These are phyloP conservation scores for Articulospora tetracladia DNA, from an alignment of 495 filamentous ascomycete species.

Conservation along the genomic window DNA sequence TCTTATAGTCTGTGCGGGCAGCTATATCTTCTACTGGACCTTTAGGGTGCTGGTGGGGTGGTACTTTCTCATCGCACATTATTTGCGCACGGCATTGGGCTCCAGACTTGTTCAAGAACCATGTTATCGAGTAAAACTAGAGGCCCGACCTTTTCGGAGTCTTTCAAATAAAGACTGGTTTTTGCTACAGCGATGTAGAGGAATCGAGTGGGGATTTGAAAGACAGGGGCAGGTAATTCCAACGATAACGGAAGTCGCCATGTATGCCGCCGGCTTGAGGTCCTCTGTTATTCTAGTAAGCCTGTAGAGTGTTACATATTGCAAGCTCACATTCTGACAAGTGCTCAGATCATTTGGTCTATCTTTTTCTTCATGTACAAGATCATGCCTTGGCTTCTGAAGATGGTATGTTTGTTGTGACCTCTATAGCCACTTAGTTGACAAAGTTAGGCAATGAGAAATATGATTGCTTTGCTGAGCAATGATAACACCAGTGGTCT, in stretches of 20 bases:
- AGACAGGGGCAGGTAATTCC: background rate
- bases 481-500: background rate
- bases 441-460: background rate
- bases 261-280: background rate
- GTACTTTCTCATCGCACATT: background rate
- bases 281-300: background rate
- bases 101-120: background rate
- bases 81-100: background rate
- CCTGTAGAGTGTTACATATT: background rate
- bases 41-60: background rate
- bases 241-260: background rate
- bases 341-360: background rate
- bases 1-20: too few relatives aligned
- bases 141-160: background rate
- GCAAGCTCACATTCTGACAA: background rate
- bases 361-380: background rate
- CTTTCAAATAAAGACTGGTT: constrained; percentile 6
- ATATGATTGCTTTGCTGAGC: background rate
- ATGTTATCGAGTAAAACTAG: constrained; percentile 2
- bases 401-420: background rate
- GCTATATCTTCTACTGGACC: background rate
- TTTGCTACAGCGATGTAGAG: constrained; percentile 9
- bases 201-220: constrained; percentile 6
- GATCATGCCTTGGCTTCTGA: background rate
- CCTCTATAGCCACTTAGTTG: background rate